These are phyloP conservation scores for Sugiyamaella qingdaonensis DNA, from an alignment of 805 yeast species.

Conservation along the genomic window DNA sequence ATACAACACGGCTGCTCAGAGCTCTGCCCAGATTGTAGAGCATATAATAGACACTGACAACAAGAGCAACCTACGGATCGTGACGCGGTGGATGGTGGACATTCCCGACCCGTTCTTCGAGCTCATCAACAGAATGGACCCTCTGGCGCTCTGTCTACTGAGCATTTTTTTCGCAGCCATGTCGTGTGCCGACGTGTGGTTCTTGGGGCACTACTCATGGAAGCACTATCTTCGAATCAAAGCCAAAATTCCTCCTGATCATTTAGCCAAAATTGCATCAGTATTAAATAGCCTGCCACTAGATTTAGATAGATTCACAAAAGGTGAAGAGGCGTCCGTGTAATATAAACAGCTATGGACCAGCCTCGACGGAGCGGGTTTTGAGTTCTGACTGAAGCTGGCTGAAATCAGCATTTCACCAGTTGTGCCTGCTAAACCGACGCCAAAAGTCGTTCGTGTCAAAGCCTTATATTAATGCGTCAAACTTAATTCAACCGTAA, in stretches of 20 bases:
- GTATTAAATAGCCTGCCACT: background rate
- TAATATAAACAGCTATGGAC: too few relatives aligned
- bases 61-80: background rate
- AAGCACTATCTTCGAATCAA: constrained; percentile 5
- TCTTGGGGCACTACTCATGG: constrained; percentile 8
- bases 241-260: background rate
- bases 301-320: background rate
- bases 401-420: too few relatives aligned
- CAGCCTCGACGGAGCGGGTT: too few relatives aligned
- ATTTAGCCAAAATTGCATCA: background rate
- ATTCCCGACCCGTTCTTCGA: background rate
- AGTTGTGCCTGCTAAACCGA: too few relatives aligned
- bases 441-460: too few relatives aligned
- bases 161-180: constrained; percentile 2
- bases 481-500: too few relatives aligned
- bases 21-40: background rate
- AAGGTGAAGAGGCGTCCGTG: too few relatives aligned
- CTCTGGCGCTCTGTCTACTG: constrained; percentile 1
- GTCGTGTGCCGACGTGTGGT: constrained; percentile 9
- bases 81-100: background rate
- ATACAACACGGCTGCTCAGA: background rate
- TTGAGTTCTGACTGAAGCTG: too few relatives aligned
- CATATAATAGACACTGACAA: background rate
- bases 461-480: too few relatives aligned
- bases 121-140: constrained; percentile 7